A percentile compares a stretch with the other conserved stretches of the same genome.
Conservation (phyloP, 2,329 filamentous ascomycete species). For the Sordariomycetes sp. region DNA sequence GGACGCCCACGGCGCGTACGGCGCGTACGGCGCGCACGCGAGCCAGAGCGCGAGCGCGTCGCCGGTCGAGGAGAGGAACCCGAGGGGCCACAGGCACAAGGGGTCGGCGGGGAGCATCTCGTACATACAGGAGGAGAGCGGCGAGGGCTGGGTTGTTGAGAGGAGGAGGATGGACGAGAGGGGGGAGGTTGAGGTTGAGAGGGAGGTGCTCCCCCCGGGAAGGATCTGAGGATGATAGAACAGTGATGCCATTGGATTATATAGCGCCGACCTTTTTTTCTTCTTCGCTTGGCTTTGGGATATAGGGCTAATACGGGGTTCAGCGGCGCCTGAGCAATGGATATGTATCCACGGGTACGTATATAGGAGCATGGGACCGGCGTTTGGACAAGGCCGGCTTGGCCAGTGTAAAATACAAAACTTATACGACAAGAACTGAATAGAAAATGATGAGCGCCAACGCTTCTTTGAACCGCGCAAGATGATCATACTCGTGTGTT, state of each 20-base stretch:
- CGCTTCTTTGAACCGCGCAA: too few species aligned
- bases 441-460: too few species aligned
- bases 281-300: background rate
- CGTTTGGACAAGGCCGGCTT: too few species aligned
- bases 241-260: background rate
- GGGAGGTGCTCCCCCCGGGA: conserved; percentile 51
- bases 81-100: conserved; percentile 31
- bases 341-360: too few species aligned
- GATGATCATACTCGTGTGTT: too few species aligned
- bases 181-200: conserved; percentile 54
- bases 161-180: conserved; percentile 53
- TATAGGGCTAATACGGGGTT: too few species aligned
- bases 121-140: conserved; percentile 54
- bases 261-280: background rate
- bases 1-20: conserved; percentile 20
- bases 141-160: conserved; percentile 59
- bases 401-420: too few species aligned
- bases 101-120: conserved; percentile 59
- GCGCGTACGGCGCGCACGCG: conserved; percentile 5
- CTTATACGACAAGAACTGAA: too few species aligned
- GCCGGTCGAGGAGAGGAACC: conserved; percentile 2
- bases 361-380: too few species aligned
- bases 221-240: conserved; percentile 23
- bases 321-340: too few species aligned
- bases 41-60: background rate